Percentiles rank a stretch among this genome's conserved stretches.
Conservation (phyloP, 352 stramenopile species). For the Pythium plurisporium region DNA sequence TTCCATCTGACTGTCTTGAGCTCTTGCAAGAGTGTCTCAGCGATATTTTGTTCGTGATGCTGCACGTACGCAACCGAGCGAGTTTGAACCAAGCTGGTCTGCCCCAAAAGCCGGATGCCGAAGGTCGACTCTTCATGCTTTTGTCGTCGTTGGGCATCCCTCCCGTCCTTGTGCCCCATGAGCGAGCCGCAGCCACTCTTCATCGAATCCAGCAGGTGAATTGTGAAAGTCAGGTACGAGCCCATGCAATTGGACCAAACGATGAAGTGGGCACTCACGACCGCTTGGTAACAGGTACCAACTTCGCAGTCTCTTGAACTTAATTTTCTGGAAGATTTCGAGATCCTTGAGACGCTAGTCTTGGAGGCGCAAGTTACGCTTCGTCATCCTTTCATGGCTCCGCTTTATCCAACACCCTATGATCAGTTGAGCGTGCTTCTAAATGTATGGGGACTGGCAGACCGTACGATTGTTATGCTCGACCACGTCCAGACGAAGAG, state of each 20-base stretch:
- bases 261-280: not conserved
- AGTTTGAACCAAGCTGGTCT: not conserved
- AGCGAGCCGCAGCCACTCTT: not conserved
- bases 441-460: constrained; percentile 26
- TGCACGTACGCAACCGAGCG: not conserved
- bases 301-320: not conserved
- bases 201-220: constrained; percentile 1
- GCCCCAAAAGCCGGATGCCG: not conserved
- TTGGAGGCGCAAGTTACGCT: constrained; percentile 16
- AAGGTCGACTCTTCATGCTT: not conserved
- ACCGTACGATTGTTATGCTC: constrained; percentile 12
- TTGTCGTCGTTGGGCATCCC: not conserved
- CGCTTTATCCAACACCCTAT: constrained; percentile 11
- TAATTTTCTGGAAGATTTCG: not conserved
- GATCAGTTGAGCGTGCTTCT: constrained; percentile 20
- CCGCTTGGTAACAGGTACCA: not conserved
- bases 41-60: constrained; percentile 1
- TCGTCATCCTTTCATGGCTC: constrained; percentile 1
- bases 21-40: not conserved
- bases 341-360: constrained; percentile 21
- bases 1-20: not conserved
- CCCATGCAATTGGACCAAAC: too few relatives aligned
- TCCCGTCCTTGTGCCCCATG: not conserved
- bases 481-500: not conserved
- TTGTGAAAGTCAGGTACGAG: not conserved